These are phyloP conservation scores for Pezicula radicicola DNA, from an alignment of 2,329 filamentous ascomycete genomes.

Conservation along the genomic window DNA sequence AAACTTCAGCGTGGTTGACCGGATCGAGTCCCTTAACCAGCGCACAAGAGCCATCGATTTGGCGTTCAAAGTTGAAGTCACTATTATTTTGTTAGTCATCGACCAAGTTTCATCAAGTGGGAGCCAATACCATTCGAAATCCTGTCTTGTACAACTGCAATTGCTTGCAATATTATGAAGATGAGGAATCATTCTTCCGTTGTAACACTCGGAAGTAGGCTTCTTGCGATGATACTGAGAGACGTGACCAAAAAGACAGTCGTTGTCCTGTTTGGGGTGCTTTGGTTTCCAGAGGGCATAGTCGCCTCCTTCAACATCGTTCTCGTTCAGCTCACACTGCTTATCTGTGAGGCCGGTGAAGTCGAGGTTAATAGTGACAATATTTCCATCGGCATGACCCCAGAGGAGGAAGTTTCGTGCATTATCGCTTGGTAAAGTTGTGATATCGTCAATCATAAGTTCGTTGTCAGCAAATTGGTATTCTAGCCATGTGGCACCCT, in stretches of 20 bases:
- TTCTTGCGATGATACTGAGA: conserved; percentile 91
- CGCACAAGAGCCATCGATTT: conserved; percentile 71
- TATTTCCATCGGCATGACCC: conserved; percentile 59
- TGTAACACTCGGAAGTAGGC: conserved; percentile 74
- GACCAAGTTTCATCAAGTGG: neutral
- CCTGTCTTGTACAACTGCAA: conserved; percentile 78
- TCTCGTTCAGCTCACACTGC: conserved; percentile 67
- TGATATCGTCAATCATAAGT: conserved; percentile 74
- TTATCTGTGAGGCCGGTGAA: conserved; percentile 77
- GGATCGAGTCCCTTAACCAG: conserved; percentile 73
- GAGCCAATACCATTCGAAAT: conserved; percentile 82
- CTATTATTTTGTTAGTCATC: conserved; percentile 39
- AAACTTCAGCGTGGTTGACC: conserved; percentile 55
- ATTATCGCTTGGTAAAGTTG: conserved; percentile 83
- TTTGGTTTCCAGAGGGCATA: conserved; percentile 86
- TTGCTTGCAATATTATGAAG: conserved; percentile 69
- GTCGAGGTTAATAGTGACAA: conserved; percentile 81
- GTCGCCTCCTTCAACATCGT: conserved; percentile 58
- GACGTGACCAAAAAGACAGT: conserved; percentile 90
- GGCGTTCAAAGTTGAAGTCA: conserved; percentile 89
- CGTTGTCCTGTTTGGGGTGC: conserved; percentile 73
- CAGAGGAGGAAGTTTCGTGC: conserved; percentile 91
- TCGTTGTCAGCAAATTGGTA: conserved; percentile 71
- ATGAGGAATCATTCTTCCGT: conserved; percentile 67
- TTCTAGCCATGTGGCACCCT: conserved; percentile 75